Base-by-base conservation (phyloP, 1,284 basidiomycete species). In the Mycosarcoma maydis region DNA sequence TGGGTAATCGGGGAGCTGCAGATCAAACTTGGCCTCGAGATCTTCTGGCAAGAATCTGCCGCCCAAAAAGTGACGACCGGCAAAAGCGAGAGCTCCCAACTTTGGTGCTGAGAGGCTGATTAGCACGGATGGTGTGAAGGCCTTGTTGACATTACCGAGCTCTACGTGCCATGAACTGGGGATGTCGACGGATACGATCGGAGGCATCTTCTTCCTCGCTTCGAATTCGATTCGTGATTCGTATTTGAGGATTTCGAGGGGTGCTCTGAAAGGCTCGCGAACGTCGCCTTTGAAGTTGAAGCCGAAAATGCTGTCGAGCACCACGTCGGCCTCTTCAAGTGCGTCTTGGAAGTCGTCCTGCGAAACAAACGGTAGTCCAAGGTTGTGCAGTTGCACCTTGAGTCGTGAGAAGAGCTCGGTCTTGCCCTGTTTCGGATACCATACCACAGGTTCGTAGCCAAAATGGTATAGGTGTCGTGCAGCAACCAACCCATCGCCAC, bases 161-260 rank as follows among this genome's bases (percentile, higher is more conserved):
- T 95, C 92, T 23, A 98, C 92, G 74, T 92, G 88, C 94, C 94
- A 98, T 4, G 94, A 95, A 1, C 90, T 93, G 0, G 96, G 96
- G 52, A 98, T 94, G 80, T 99, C 96, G 7, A 98, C 90, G 2
- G 78, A 80, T 13, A 82, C 66, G 34, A 82, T 72, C 16, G 78
- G 80, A 22, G 70, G 67, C 68, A 71, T 71, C 29, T 48, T 60
- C n/a, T 61, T 61, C 16, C 68, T 27, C 22, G 58, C 64, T 43
- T 75, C 69, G 26, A 78, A 78, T 34, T 78, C 76, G 53, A 78
- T 71, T 14, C 73, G 47, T 3, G 69, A 73, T 30, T 78, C 76
- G 58, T 75, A 56, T 37, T 71, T 71, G 41, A 98, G 85, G 3
- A 90, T 84, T 1, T 87, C 85, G 3, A 98, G 86, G 14, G 90